Evolutionary conservation across 1,284 basidiomycete genomes (phyloP), one percentile per base, ranked within the genome.

Genomic region (Pholiota adiposa): DNA sequence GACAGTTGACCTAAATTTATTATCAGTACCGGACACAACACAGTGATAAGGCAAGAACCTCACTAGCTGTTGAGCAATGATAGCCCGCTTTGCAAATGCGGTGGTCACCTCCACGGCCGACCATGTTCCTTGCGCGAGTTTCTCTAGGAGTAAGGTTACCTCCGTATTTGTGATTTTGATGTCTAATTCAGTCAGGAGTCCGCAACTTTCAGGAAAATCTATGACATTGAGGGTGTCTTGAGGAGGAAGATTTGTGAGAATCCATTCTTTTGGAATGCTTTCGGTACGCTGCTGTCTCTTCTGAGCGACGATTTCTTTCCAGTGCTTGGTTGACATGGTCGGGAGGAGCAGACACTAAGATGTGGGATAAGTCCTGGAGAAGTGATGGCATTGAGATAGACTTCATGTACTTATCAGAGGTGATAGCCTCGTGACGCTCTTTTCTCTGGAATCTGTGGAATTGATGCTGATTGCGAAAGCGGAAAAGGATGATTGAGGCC

Each of bases 11-110:
- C 61, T 66, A 56, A 25, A 51, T 8, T 50, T 19, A 56, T 63
- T 55, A 36, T n/a, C 51, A 50, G 36, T 23, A 56, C 23, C 25
- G 51, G 19, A 18, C n/a, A 18, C 23, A 7, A 49, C 16, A 54
- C n/a, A 5, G 2, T 41, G 56, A 46, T 52, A n/a, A 12, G 18
- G 54, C 4, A 50, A 41, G 21, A 18, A 34, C 77, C 88, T 70
- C 61, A 93, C 93, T 12, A 93, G 73, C 70, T 94, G 93, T 60
- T 94, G 93, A 0, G 93, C 92, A 52, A 94, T 75, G 51, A 91
- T 80, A 0, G 93, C 90, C 19, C 92, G 80, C 76, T 94, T 94
- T 71, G 85, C 86, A 72, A 90, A 94, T 0, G 92, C 89, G 3
- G 81, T 87, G 0, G 87, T 86, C 33, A 92, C 90, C 54, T 87